Evolutionary conservation across 495 filamentous ascomycete species (phyloP), one percentile per base, ranked within the genome.

Genomic region (Collariella sp.): DNA sequence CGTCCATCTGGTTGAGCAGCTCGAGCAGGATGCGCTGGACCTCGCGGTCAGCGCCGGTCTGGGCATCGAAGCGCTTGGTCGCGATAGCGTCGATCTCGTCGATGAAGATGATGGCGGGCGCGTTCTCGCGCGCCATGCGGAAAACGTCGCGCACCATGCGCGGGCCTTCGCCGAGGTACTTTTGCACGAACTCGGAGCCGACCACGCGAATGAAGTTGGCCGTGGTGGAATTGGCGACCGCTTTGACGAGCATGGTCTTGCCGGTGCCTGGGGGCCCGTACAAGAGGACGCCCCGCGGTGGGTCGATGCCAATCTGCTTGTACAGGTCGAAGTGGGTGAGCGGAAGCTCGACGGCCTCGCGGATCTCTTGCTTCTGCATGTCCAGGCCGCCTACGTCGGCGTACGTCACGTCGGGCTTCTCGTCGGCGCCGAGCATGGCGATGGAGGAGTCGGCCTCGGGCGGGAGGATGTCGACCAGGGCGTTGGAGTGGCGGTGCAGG

Each of bases 331-430:
- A 96, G 69, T 97, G 94, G 23, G 91, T 95, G 57, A 98, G 75
- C 10, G 93, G 93, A 54, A 98, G 75, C 75, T 98, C 93, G 52
- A 98, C 93, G 16, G 93, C 93, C 71, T 98, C 93, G 50, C 94
- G 79, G 48, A 98, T 98, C 70, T 98, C 93, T 72, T 98, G 93
- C 76, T 98, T 98, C 74, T 98, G 93, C 93, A 98, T 98, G 68
- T 98, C 93, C 56, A 97, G 75, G 7, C 93, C 93, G 74, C 93
- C 93, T 50, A 98, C 94, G 70, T 98, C 93, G 52, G 89, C 91
- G 64, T 98, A 98, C 35, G 90, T 96, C 35, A 98, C 91, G 71
- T 98, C 93, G 26, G 93, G 93, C 79, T 97, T 97, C 78, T 98
- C 93, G 59, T 93, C 86, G 50, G 85, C 83, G 54, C 89, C 89